Evolutionary conservation across 208 protist genomes (phyloP), one percentile per base, ranked within the genome.

Genomic region (Leishmania tarentolae): DNA sequence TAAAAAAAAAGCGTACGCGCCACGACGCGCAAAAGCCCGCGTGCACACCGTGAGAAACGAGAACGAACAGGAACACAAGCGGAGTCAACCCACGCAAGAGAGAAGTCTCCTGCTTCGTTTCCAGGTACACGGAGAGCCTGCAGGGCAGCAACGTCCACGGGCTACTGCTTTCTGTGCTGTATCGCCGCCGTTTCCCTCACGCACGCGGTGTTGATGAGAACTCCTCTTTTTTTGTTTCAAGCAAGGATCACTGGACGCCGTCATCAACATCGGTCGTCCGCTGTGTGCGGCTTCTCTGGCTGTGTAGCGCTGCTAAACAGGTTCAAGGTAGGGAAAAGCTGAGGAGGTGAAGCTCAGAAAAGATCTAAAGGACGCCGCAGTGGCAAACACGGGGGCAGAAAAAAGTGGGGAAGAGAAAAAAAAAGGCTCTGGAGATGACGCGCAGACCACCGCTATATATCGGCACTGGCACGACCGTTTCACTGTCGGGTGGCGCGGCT

Each of bases 1-100:
- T 13, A 40, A 37, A 21, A 6, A 2, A 66, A 21, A n/a, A n/a
- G n/a, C n/a, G n/a, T n/a, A n/a, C n/a, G n/a, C n/a, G n/a, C n/a
- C n/a, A n/a, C n/a, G n/a, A n/a, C n/a, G n/a, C n/a, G n/a, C 50
- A 53, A 53, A 53, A 15, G 50, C 13, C 50, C 3, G 3, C 2
- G n/a, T 15, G 24, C 63, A 28, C 31, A 70, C 0, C n/a, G 70
- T 70, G 47, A 83, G 17, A 65, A 15, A 70, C 8, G 57, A 83
- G 15, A 31, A 31, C 2, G 57, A 31, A n/a, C 28, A 13, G 4
- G 53, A 6, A 28, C 53, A n/a, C n/a, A n/a, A n/a, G n/a, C n/a
- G n/a, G n/a, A n/a, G n/a, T n/a, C n/a, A n/a, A n/a, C n/a, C n/a
- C n/a, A n/a, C n/a, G n/a, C n/a, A 59, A n/a, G 31, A 13, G 56